A percentile compares a stretch with the other conserved stretches of the same genome.
Conservation (phyloP, 495 filamentous ascomycete species). For the Penicillium daleae region DNA sequence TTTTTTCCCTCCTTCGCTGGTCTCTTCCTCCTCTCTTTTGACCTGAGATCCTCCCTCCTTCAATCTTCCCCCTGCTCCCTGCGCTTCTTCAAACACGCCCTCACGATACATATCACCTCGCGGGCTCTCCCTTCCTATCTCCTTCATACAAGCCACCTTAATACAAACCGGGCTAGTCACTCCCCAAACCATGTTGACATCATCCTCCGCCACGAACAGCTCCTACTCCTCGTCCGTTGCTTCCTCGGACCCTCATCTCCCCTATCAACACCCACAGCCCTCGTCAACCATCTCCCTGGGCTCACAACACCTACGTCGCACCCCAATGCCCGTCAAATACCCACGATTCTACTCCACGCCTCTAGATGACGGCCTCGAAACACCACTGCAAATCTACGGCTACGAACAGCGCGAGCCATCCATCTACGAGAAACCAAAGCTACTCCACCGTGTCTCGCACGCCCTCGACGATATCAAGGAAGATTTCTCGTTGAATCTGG, state of each 20-base stretch:
- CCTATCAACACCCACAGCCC: slow-evolving; percentile 34
- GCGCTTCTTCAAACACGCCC: neutral
- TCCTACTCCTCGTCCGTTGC: slow-evolving; percentile 36
- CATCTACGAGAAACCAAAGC: slow-evolving; percentile 37
- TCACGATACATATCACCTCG: slow-evolving; percentile 5
- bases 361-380: slow-evolving; percentile 36
- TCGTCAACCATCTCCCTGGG: slow-evolving; percentile 34
- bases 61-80: slow-evolving; percentile 23
- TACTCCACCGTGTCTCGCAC: slow-evolving; percentile 45
- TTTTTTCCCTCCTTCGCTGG: slow-evolving; percentile 19
- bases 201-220: slow-evolving; percentile 32
- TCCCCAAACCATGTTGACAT: slow-evolving; percentile 29
- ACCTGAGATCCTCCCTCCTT: slow-evolving; percentile 11
- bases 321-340: slow-evolving; percentile 31
- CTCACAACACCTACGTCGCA: slow-evolving; percentile 28
- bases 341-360: slow-evolving; percentile 50
- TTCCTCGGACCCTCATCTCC: slow-evolving; percentile 36
- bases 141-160: slow-evolving; percentile 7
- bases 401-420: slow-evolving; percentile 45
- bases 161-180: neutral
- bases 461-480: slow-evolving; percentile 49
- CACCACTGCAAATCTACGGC: slow-evolving; percentile 44
- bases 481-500: slow-evolving; percentile 38
- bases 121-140: slow-evolving; percentile 24
- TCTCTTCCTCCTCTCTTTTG: slow-evolving; percentile 17